Percentiles rank a stretch among this genome's conserved stretches.
These are phyloP conservation scores for Ilyonectria destructans DNA, from an alignment of 2,329 filamentous ascomycete genomes.

Conservation along the genomic window DNA sequence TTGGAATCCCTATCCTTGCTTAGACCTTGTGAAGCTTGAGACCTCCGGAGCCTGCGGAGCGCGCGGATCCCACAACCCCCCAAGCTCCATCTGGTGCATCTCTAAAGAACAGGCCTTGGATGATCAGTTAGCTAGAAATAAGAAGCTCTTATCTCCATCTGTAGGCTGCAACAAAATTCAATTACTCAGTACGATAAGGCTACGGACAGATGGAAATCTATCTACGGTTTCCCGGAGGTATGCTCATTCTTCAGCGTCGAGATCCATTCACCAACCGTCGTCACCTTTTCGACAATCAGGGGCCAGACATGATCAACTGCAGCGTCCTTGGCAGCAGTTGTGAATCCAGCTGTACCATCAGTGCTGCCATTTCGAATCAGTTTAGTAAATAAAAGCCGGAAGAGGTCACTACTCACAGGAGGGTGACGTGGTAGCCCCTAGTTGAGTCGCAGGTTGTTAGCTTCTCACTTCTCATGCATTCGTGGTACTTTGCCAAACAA, in stretches of 20 bases:
- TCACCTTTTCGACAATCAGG: constrained; percentile 4
- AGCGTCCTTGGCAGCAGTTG: constrained; percentile 5
- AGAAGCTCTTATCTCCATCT: too few species aligned
- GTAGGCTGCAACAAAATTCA: neutral
- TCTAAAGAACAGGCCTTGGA: too few species aligned
- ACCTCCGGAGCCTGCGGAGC: too few species aligned
- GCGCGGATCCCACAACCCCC: too few species aligned
- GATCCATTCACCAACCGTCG: constrained; percentile 13
- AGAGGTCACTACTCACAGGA: neutral
- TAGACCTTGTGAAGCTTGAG: too few species aligned
- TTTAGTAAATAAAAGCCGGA: neutral
- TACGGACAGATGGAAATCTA: too few species aligned
- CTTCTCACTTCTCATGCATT: neutral
- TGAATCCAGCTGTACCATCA: constrained; percentile 20
- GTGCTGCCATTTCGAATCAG: constrained; percentile 1
- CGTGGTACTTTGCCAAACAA: neutral
- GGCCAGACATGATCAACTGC: constrained; percentile 17
- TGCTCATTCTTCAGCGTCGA: neutral
- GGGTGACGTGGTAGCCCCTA: constrained; percentile 17
- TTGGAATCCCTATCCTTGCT: too few species aligned
- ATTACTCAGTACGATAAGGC: neutral
- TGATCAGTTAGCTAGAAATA: too few species aligned
- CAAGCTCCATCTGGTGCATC: too few species aligned
- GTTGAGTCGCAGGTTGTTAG: neutral
- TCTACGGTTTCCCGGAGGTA: neutral